Evolutionary conservation across 2,329 filamentous ascomycete species (phyloP).

Genomic region (Amauroascus verrucosus): DNA sequence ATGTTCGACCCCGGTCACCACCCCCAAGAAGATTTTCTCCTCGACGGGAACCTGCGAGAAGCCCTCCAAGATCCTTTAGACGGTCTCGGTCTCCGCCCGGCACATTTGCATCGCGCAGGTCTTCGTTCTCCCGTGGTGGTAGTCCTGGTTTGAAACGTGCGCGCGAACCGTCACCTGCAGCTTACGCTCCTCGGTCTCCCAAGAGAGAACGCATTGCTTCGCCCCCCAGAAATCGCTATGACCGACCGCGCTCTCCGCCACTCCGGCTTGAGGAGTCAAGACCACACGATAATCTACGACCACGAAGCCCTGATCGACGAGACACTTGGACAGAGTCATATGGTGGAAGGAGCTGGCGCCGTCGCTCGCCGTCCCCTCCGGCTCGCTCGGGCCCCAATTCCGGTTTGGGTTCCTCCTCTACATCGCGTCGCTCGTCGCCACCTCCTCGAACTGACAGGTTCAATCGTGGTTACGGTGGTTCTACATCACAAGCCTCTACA

Average conservation of each 20-base stretch:
- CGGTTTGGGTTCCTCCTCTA: slow-evolving; percentile 45
- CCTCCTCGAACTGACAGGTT: slow-evolving; percentile 36
- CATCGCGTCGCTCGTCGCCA: slow-evolving; percentile 54
- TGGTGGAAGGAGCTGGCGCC: slow-evolving; percentile 42
- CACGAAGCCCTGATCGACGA: slow-evolving; percentile 45
- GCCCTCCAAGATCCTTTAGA: slow-evolving; percentile 31
- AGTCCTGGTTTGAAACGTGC: slow-evolving; percentile 27
- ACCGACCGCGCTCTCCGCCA: slow-evolving; percentile 37
- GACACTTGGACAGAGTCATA: slow-evolving; percentile 41
- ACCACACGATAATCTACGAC: slow-evolving; percentile 36
- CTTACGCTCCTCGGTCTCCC: slow-evolving; percentile 24
- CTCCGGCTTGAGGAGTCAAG: slow-evolving; percentile 27
- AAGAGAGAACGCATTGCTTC: slow-evolving; percentile 29
- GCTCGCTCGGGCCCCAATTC: slow-evolving; percentile 42
- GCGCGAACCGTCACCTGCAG: slow-evolving; percentile 30
- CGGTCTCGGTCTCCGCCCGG: slow-evolving; percentile 33
- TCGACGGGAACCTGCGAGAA: slow-evolving; percentile 30
- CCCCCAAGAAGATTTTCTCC: slow-evolving; percentile 31
- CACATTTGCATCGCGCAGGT: slow-evolving; percentile 18
- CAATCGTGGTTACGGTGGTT: slow-evolving; percentile 21
- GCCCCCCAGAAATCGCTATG: slow-evolving; percentile 23
- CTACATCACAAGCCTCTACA: slow-evolving; percentile 24
- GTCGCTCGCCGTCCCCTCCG: slow-evolving; percentile 45
- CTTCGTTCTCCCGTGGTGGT: slow-evolving; percentile 25
- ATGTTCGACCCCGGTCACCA: slow-evolving; percentile 28